Conservation (phyloP, 2,329 filamentous ascomycete species). For the Colletotrichum sp. region DNA sequence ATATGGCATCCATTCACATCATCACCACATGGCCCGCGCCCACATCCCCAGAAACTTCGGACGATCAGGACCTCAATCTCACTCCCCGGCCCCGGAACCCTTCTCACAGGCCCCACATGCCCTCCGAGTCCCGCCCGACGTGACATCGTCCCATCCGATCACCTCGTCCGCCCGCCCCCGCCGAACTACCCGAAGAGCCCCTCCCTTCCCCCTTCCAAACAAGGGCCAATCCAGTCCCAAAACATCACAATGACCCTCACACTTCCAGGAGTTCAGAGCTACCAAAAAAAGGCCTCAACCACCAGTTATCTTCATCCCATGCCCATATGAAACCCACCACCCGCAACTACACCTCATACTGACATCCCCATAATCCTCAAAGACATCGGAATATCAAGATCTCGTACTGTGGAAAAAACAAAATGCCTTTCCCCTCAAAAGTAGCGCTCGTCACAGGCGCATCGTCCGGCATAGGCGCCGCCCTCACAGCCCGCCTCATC, state of each 20-base stretch:
- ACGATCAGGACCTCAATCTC: not conserved
- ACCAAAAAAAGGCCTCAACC: not conserved
- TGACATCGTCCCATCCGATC: conserved; percentile 6
- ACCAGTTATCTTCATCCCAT: not conserved
- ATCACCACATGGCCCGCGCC: not conserved
- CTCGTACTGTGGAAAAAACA: not conserved
- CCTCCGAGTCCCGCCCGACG: not conserved
- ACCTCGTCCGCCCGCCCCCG: not conserved
- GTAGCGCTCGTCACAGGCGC: conserved; percentile 60
- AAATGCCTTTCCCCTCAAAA: conserved; percentile 60
- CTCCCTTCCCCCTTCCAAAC: not conserved
- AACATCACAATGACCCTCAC: conserved; percentile 3
- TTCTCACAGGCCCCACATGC: not conserved
- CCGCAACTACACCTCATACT: not conserved
- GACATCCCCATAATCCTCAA: too few relatives aligned
- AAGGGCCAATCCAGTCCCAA: not conserved
- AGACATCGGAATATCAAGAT: not conserved
- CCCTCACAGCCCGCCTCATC: conserved; percentile 46
- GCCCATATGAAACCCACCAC: not conserved
- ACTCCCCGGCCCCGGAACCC: not conserved
- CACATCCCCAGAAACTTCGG: not conserved
- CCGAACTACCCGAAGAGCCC: not conserved
- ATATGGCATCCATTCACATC: not conserved
- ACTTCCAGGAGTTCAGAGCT: not conserved
- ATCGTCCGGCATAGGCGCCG: conserved; percentile 57